These are phyloP conservation scores for Penicillium antarcticum DNA, from an alignment of 495 filamentous ascomycete species.

Conservation along the genomic window DNA sequence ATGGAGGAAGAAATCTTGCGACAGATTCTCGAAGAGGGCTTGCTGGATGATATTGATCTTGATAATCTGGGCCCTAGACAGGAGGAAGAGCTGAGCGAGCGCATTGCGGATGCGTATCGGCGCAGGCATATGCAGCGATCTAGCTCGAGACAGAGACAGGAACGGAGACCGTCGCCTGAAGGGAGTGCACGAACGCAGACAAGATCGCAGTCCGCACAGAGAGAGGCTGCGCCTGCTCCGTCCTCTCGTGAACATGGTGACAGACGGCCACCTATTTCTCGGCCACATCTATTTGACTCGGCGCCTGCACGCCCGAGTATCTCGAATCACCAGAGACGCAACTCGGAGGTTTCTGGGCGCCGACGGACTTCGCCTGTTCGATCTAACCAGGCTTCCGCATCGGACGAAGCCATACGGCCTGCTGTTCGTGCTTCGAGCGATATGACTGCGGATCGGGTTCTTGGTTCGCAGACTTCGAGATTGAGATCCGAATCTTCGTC, in stretches of 20 bases:
- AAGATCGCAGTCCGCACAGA: constrained; percentile 35
- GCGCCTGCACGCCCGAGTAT: constrained; percentile 27
- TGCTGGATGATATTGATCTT: constrained; percentile 81
- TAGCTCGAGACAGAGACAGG: constrained; percentile 26
- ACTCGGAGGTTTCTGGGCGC: constrained; percentile 43
- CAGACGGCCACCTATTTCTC: constrained; percentile 50
- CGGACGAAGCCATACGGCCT: constrained; percentile 36
- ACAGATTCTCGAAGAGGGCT: constrained; percentile 83
- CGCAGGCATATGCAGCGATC: constrained; percentile 56
- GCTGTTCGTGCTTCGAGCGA: constrained; percentile 41
- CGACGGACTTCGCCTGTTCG: constrained; percentile 37
- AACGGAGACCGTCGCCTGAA: constrained; percentile 21
- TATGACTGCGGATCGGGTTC: constrained; percentile 36
- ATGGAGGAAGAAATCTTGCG: constrained; percentile 85
- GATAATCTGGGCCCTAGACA: constrained; percentile 71
- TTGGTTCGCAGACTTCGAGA: constrained; percentile 24
- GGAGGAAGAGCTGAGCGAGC: constrained; percentile 83
- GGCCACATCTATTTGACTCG: constrained; percentile 54
- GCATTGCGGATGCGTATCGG: constrained; percentile 83
- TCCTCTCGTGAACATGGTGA: constrained; percentile 11
- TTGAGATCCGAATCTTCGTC: constrained; percentile 25
- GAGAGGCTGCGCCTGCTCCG: constrained; percentile 9
- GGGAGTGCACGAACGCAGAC: constrained; percentile 23
- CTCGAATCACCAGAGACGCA: constrained; percentile 41
- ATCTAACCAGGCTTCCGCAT: constrained; percentile 32